Conservation (phyloP, 331 rosid genomes). For the Ulmus americana region DNA sequence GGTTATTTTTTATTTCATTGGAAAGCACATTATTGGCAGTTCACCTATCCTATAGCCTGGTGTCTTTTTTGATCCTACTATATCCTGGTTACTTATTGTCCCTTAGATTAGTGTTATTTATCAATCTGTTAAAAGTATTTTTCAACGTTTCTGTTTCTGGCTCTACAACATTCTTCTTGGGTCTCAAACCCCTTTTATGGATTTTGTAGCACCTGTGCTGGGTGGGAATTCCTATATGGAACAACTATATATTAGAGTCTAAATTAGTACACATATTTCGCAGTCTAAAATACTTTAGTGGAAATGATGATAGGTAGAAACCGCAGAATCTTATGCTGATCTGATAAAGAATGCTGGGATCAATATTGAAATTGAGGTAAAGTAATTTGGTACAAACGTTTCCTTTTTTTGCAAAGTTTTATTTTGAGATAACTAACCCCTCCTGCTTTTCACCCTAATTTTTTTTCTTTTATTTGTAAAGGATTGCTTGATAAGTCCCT, state of each 20-base stretch:
- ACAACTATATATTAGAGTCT: no score
- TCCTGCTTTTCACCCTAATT: neutral
- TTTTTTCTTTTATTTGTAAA: neutral
- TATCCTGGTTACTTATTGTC: no score
- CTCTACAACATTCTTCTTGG: no score
- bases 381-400: neutral
- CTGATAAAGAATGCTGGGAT: constrained; percentile 50
- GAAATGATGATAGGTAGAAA: constrained; percentile 48
- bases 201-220: no score
- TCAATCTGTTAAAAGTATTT: neutral
- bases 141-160: neutral
- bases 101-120: no score
- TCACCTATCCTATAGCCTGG: no score
- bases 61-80: no score
- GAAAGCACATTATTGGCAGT: no score
- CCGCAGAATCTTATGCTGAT: constrained; percentile 69
- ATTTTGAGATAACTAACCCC: no score
- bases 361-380: constrained; percentile 62
- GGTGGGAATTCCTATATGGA: no score
- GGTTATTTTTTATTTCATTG: no score
- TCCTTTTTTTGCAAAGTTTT: neutral
- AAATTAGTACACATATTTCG: neutral
- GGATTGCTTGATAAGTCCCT: neutral
- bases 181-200: no score
- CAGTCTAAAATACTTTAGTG: constrained; percentile 9